Base-by-base conservation (phyloP, 163 green algal species). In the Scenedesmus sp. region DNA sequence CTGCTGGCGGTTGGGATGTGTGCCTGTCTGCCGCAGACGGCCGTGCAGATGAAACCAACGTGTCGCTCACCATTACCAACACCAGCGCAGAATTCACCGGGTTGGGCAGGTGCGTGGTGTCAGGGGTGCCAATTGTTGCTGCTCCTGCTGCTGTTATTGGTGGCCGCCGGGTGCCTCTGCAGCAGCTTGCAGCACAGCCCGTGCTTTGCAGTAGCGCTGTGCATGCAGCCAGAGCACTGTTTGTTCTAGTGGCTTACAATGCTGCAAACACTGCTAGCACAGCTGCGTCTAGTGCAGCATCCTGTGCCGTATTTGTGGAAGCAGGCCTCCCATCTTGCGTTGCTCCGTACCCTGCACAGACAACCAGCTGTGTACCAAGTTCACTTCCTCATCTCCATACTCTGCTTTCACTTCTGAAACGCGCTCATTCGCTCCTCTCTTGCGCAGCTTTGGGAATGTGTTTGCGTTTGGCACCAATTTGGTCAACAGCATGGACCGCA, bases 61-160 rank as follows among this genome's bases (percentile, higher is more conserved):
- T 97, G 24, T 95, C 90, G 0, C 43, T 97, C 24, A 85, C 94
- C 72, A 93, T 97, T 83, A 97, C 95, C 82, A 96, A 95, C 89
- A 93, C 93, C n/a, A 81, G 53, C 15, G 87, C 93, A 35, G 89
- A 95, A 83, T 94, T 94, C 65, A 94, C 89, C 3, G 82, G 73
- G 84, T 51, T 94, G 82, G 93, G 93, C 82, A 87, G 82, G 82
- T 78, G 37, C 10, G 53, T 12, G 2, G 4, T 18, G 3, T 37
- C 7, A 40, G 65, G 26, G 30, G 9, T 18, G 30, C 65, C 40
- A 30, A 0, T 76, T 40, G 65, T 30, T 40, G 30, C 30, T 37
- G 65, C 22, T 33, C 1, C 9, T 76, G 65, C 65, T 76, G 65
- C 30, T 70, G 56, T n/a, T 3, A 10, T 2, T 16, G 15, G 0